Conservation (phyloP, 148 eudicot species). For the Rhododendron williamsianum region DNA sequence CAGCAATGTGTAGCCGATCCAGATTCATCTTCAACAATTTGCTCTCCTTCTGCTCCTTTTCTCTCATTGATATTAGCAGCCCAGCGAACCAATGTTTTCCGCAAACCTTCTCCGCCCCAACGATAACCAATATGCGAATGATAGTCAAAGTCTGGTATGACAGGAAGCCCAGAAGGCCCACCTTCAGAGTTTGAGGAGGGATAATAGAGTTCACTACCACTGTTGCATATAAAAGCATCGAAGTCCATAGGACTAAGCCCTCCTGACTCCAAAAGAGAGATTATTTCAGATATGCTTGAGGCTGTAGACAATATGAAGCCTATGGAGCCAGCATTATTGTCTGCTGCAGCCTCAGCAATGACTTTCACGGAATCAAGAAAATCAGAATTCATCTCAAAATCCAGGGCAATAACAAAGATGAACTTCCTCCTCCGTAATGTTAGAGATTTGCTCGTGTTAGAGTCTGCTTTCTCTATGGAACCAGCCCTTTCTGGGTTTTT, state of each 20-base stretch:
- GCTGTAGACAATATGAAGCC: slow-evolving; percentile 79
- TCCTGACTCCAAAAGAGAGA: slow-evolving; percentile 49
- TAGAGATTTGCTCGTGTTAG: slow-evolving; percentile 39
- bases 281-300: slow-evolving; percentile 58
- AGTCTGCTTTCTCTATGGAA: slow-evolving; percentile 42
- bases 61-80: slow-evolving; percentile 44
- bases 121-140: slow-evolving; percentile 70
- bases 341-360: slow-evolving; percentile 46
- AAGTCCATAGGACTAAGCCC: slow-evolving; percentile 63
- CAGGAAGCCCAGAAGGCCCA: slow-evolving; percentile 31
- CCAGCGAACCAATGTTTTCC: slow-evolving; percentile 83
- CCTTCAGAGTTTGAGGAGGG: slow-evolving; percentile 56
- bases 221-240: slow-evolving; percentile 86
- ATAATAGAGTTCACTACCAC: slow-evolving; percentile 82
- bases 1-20: slow-evolving; percentile 66
- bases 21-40: slow-evolving; percentile 56
- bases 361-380: slow-evolving; percentile 39
- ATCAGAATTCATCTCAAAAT: slow-evolving; percentile 37
- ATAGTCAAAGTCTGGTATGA: slow-evolving; percentile 49
- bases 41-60: slow-evolving; percentile 43
- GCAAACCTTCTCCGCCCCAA: slow-evolving; percentile 89
- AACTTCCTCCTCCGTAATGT: slow-evolving; percentile 58
- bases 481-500: slow-evolving; percentile 23
- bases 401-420: slow-evolving; percentile 65
- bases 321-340: slow-evolving; percentile 47